These are phyloP conservation scores for Arabidopsis thaliana DNA, from an alignment of 345 rosid genomes.

Conservation along the genomic window TAIR10.1 NC_003076.8:25584501-25585000, in stretches of 20 bases:
- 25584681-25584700: constrained; percentile 72
- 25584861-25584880: constrained; percentile 62
- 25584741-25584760: constrained; percentile 91
- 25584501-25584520: constrained; percentile 66
- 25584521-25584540: constrained; percentile 74
- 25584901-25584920: constrained; percentile 79
- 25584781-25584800: constrained; percentile 66
- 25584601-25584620: constrained; percentile 75
- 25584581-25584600: constrained; percentile 73
- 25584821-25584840: constrained; percentile 89
- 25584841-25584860: constrained; percentile 67
- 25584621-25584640: constrained; percentile 65
- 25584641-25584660: constrained; percentile 73
- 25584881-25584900: constrained; percentile 86
- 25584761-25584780: constrained; percentile 63
- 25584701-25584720: constrained; percentile 60
- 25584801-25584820: constrained; percentile 67
- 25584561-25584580: constrained; percentile 73
- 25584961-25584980: constrained; percentile 70
- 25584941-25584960: constrained; percentile 73
- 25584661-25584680: constrained; percentile 85
- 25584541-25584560: constrained; percentile 62
- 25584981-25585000: constrained; percentile 76
- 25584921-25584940: constrained; percentile 71
- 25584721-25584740: constrained; percentile 67